Percentiles rank a stretch among this genome's conserved stretches.
These are phyloP conservation scores for Aspergillus carlsbadensis DNA, from an alignment of 495 filamentous ascomycete species.

Conservation along the genomic window DNA sequence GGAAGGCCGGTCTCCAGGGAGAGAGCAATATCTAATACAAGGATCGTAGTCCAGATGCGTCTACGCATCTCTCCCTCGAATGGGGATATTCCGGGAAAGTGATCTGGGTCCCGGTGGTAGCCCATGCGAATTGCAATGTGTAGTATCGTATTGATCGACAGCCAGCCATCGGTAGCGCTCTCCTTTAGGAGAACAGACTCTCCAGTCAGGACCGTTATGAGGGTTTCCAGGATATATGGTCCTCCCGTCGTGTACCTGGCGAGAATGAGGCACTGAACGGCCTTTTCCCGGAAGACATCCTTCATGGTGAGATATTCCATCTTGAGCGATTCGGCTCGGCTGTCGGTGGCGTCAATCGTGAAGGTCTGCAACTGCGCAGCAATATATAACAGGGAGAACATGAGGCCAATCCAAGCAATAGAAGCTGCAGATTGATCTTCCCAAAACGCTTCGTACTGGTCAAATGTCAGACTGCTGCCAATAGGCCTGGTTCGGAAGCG, in stretches of 20 bases:
- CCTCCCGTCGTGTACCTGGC: neutral
- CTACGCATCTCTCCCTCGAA: conserved; percentile 34
- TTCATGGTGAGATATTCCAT: neutral
- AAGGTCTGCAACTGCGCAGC: neutral
- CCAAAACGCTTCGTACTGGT: conserved; percentile 1
- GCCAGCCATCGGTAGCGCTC: neutral
- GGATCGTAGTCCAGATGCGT: conserved; percentile 25
- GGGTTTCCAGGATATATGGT: neutral
- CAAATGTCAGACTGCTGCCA: neutral
- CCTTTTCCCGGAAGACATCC: neutral
- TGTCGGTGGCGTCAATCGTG: neutral
- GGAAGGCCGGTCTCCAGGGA: conserved; percentile 28
- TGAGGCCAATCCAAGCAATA: neutral
- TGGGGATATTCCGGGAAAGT: conserved; percentile 23
- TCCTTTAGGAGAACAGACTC: neutral
- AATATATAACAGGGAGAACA: neutral
- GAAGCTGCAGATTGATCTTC: neutral
- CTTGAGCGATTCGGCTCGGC: neutral
- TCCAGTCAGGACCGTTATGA: neutral
- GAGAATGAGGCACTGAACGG: neutral
- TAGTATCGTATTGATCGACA: neutral
- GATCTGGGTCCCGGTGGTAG: conserved; percentile 30
- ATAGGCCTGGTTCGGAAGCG: neutral
- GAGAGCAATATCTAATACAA: conserved; percentile 27
- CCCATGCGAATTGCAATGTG: conserved; percentile 20